Evolutionary conservation across 2,329 filamentous ascomycete genomes (phyloP).

Genomic region (Cladophialophora exuberans): DNA sequence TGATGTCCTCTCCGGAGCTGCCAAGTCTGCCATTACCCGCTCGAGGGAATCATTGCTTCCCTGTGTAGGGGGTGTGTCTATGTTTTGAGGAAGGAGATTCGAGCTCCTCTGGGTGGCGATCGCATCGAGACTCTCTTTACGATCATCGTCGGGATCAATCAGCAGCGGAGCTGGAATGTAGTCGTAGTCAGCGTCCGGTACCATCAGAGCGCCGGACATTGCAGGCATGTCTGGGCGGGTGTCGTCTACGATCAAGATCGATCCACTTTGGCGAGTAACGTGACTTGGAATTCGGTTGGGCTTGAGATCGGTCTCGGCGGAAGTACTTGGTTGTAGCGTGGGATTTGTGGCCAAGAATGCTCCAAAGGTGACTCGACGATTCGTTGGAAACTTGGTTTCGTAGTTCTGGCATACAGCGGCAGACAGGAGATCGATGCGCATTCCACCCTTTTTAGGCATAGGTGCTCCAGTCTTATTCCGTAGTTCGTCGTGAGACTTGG

Average conservation of each 20-base stretch:
- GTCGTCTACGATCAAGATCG: conserved; percentile 81
- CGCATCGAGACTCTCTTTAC: conserved; percentile 21
- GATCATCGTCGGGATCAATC: background rate
- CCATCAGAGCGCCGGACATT: conserved; percentile 43
- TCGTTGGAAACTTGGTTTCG: conserved; percentile 66
- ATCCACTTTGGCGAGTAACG: conserved; percentile 81
- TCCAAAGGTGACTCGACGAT: conserved; percentile 27
- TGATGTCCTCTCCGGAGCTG: background rate
- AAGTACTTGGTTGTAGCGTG: conserved; percentile 5
- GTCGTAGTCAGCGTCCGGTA: background rate
- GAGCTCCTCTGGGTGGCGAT: conserved; percentile 30
- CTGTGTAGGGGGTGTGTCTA: conserved; percentile 6
- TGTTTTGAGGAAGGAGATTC: conserved; percentile 16
- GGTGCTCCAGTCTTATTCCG: conserved; percentile 43
- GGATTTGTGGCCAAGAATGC: conserved; percentile 21
- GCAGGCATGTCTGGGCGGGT: conserved; percentile 38
- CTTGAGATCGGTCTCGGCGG: conserved; percentile 1
- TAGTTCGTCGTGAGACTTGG: conserved; percentile 49
- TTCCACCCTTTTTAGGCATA: conserved; percentile 48
- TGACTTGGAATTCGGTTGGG: conserved; percentile 49
- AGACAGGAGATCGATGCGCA: conserved; percentile 81
- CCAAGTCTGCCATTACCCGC: background rate
- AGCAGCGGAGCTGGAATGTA: conserved; percentile 1
- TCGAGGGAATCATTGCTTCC: conserved; percentile 14
- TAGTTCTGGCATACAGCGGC: conserved; percentile 78